Evolutionary conservation across 2,329 filamentous ascomycete species (phyloP).

Genomic region (Stagonosporopsis vannaccii): DNA sequence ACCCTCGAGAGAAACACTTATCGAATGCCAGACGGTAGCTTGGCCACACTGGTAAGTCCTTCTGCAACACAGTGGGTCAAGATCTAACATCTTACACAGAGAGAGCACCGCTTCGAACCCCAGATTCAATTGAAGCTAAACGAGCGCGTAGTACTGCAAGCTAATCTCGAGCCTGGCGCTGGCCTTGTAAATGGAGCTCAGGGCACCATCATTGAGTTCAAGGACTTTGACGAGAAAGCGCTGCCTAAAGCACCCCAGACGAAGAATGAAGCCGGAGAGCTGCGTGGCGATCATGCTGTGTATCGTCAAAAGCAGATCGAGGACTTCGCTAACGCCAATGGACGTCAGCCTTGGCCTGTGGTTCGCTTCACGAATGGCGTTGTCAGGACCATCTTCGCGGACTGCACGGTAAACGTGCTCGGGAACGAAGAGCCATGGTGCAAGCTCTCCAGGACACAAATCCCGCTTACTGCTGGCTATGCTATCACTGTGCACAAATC

Average conservation of each 20-base stretch:
- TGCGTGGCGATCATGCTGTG: constrained; percentile 48
- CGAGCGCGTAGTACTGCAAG: constrained; percentile 62
- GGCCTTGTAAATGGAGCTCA: constrained; percentile 49
- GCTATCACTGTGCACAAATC: constrained; percentile 70
- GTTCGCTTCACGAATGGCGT: constrained; percentile 62
- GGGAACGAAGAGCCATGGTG: constrained; percentile 58
- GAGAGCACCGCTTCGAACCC: constrained; percentile 57
- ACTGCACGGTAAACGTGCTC: constrained; percentile 59
- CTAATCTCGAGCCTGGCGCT: constrained; percentile 53
- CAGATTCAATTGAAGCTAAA: constrained; percentile 57
- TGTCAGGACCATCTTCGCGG: constrained; percentile 57
- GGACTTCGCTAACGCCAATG: constrained; percentile 48
- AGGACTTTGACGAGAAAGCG: constrained; percentile 40
- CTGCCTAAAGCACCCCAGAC: constrained; percentile 36
- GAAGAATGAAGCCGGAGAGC: constrained; percentile 1
- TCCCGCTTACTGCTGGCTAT: constrained; percentile 67
- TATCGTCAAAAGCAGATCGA: constrained; percentile 50
- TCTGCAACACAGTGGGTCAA: background rate
- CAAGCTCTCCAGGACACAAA: constrained; percentile 64
- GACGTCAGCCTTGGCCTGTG: constrained; percentile 56
- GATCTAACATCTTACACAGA: constrained; percentile 10
- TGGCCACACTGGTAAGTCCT: constrained; percentile 30
- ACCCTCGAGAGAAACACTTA: constrained; percentile 21
- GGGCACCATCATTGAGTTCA: constrained; percentile 47
- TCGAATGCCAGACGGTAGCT: constrained; percentile 14